Base-by-base conservation (phyloP, 495 filamentous ascomycete species). In the Penicillium pancosmium region DNA sequence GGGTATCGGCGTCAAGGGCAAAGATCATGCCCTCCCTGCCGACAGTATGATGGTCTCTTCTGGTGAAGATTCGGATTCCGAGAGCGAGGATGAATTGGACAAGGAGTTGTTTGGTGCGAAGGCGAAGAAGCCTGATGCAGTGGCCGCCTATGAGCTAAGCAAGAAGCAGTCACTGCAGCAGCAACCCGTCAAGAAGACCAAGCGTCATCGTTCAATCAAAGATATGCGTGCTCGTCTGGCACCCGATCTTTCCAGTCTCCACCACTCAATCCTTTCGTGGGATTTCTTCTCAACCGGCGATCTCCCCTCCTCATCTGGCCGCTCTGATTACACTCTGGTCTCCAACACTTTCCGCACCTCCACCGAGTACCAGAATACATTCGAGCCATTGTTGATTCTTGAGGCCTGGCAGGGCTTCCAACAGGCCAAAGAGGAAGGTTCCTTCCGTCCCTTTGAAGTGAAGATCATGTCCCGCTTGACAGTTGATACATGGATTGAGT, bases 341-440 rank as follows among this genome's bases (percentile, higher is more conserved):
- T 84, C 88, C 35, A 88, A 89, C 63, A 81, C 83, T 0, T 98
- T 96, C 74, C 73, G 77, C 36, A 86, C 88, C 55, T 88, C 91
- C 16, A 69, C 73, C 50, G 86, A 90, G 53, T 98, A 98, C 67
- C 91, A 96, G 73, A 80, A 83, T 50, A 93, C 91, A 0, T 98
- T 98, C 78, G 86, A 92, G 56, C 95, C 94, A 11, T 79, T 98
- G 38, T 82, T 98, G 34, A 86, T 95, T 48, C 86, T 96, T 49
- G 94, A 98, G 72, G 93, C 92, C 50, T 98, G 94, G 94, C 90
- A 96, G 70, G 88, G 91, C 1, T 94, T 98, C 64, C 85, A 96
- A 34, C 91, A 91, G 48, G 85, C 89, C 3, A 91, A 91, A 66
- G 92, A 98, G 65, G 95, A 98, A 72, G 84, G 84, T 13, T 86